phyloP scores from a whole-genome alignment of 2,329 filamentous ascomycete species.

The Microdochium trichocladiopsis region DNA sequence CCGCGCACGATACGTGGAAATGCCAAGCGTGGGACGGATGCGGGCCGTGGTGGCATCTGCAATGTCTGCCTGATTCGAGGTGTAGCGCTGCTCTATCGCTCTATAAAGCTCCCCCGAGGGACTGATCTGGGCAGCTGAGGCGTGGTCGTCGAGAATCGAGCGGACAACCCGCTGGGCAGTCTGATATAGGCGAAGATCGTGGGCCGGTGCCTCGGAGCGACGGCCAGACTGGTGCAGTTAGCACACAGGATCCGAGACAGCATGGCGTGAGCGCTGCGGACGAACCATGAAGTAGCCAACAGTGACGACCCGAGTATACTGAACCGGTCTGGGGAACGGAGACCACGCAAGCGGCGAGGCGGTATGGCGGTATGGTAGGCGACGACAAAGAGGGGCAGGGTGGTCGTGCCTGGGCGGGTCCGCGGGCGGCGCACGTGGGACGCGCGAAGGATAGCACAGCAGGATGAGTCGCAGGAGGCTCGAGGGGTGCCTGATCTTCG shows the following conservation, averaged over 20 bases:
- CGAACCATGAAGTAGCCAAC: slow-evolving; percentile 24
- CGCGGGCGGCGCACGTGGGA: neutral
- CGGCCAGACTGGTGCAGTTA: slow-evolving; percentile 18
- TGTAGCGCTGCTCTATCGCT: slow-evolving; percentile 24
- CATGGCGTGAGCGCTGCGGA: slow-evolving; percentile 1
- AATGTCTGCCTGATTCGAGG: neutral
- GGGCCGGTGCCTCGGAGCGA: slow-evolving; percentile 15
- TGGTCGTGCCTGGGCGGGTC: neutral
- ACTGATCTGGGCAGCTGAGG: slow-evolving; percentile 26
- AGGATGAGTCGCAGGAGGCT: too few species aligned
- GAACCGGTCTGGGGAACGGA: neutral
- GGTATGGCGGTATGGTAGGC: neutral
- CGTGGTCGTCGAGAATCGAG: slow-evolving; percentile 30
- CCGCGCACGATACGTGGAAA: too few species aligned
- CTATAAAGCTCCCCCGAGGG: slow-evolving; percentile 34
- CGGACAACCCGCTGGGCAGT: slow-evolving; percentile 24
- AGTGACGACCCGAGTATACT: neutral
- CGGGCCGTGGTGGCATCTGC: neutral
- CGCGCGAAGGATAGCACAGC: neutral
- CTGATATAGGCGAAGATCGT: slow-evolving; percentile 15
- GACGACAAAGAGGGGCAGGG: neutral
- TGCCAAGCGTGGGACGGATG: too few species aligned
- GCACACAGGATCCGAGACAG: slow-evolving; percentile 1
- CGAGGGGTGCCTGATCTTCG: too few species aligned
- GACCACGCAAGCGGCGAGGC: neutral